These are phyloP conservation scores for Dioszegia aurantiaca DNA, from an alignment of 768 basidiomycete genomes.

Conservation along the genomic window DNA sequence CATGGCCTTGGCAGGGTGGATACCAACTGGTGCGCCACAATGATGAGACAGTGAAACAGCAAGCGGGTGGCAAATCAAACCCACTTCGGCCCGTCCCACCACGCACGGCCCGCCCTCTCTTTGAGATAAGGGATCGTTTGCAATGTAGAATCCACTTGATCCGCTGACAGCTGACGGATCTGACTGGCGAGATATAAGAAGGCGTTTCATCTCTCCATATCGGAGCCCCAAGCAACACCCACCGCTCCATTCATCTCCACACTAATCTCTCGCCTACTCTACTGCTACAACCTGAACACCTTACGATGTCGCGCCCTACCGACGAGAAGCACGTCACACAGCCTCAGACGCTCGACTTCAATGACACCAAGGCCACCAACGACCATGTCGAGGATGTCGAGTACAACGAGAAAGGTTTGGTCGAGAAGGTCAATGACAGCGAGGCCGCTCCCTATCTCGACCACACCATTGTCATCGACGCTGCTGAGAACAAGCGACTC, in stretches of 20 bases:
- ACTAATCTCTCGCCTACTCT: too few relatives aligned
- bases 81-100: too few relatives aligned
- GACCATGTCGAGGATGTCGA: conserved; percentile 6
- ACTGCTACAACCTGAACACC: too few relatives aligned
- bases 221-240: neutral
- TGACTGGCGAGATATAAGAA: neutral
- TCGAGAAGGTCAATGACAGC: conserved; percentile 9
- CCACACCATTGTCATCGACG: conserved; percentile 22
- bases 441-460: conserved; percentile 27
- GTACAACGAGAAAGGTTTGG: neutral
- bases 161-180: neutral
- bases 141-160: too few relatives aligned
- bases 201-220: neutral
- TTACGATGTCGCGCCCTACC: neutral
- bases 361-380: neutral
- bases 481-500: conserved; percentile 44
- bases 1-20: too few relatives aligned
- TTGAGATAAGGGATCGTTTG: too few relatives aligned
- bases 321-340: neutral
- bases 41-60: too few relatives aligned
- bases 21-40: too few relatives aligned
- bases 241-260: neutral
- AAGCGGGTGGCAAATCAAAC: too few relatives aligned
- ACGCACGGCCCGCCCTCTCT: too few relatives aligned
- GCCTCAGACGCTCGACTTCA: neutral